phyloP scores from a whole-genome alignment of 2,329 filamentous ascomycete species.

The Penicillium sp. region DNA sequence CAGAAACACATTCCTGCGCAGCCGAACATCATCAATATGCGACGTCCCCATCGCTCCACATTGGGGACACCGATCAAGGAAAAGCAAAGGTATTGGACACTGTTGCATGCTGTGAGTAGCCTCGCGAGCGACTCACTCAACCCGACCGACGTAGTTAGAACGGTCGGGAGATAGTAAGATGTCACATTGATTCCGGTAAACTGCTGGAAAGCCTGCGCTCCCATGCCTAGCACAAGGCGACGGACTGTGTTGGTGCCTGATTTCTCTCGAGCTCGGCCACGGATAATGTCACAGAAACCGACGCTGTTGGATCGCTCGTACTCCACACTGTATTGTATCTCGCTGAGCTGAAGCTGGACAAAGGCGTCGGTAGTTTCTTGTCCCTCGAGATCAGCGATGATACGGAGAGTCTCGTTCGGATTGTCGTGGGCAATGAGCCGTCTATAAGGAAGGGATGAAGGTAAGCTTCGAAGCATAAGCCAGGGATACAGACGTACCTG shows the following conservation, averaged over 20 bases:
- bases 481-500: slow-evolving; percentile 7
- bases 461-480: slow-evolving; percentile 27
- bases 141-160: slow-evolving; percentile 44
- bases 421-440: slow-evolving; percentile 23
- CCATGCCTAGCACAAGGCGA: slow-evolving; percentile 48
- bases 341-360: slow-evolving; percentile 42
- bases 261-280: slow-evolving; percentile 37
- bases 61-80: slow-evolving; percentile 46
- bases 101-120: slow-evolving; percentile 48
- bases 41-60: slow-evolving; percentile 51
- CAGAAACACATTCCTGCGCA: slow-evolving; percentile 50
- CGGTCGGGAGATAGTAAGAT: slow-evolving; percentile 41
- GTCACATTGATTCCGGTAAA: slow-evolving; percentile 41
- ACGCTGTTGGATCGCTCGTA: slow-evolving; percentile 53
- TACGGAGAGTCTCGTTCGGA: slow-evolving; percentile 40
- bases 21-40: slow-evolving; percentile 50
- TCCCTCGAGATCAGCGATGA: slow-evolving; percentile 41
- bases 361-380: slow-evolving; percentile 40
- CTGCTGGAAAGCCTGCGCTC: slow-evolving; percentile 42
- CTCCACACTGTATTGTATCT: slow-evolving; percentile 50
- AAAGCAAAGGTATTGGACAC: slow-evolving; percentile 47
- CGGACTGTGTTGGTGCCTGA: slow-evolving; percentile 38
- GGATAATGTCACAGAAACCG: slow-evolving; percentile 51
- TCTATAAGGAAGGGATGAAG: background rate
- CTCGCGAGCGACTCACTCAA: slow-evolving; percentile 36